Conservation (phyloP, 2,329 filamentous ascomycete genomes). For the Capronia americana region DNA sequence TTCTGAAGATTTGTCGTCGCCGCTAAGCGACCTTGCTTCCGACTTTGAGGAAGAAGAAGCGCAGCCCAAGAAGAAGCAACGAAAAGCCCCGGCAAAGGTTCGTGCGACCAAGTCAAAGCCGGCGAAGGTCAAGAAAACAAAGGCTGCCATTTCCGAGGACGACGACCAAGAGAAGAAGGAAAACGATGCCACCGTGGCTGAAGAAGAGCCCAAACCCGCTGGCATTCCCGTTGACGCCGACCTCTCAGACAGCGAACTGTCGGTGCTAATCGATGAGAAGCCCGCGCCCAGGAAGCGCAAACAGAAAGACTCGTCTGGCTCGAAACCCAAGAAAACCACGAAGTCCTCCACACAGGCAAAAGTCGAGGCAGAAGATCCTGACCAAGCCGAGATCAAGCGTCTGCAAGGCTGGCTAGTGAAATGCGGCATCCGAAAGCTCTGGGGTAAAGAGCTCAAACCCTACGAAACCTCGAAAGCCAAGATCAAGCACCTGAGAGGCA, state of each 20-base stretch:
- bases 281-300: conserved; percentile 64
- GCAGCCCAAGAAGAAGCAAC: conserved; percentile 20
- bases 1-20: conserved; percentile 36
- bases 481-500: conserved; percentile 77
- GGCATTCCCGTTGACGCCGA: conserved; percentile 44
- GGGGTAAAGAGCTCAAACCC: conserved; percentile 81
- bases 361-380: conserved; percentile 60
- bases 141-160: conserved; percentile 30
- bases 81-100: conserved; percentile 15
- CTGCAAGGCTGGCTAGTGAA: conserved; percentile 86
- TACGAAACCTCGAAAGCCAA: conserved; percentile 78
- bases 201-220: conserved; percentile 9
- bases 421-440: conserved; percentile 91
- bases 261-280: conserved; percentile 77
- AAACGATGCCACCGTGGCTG: conserved; percentile 16
- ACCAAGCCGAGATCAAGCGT: conserved; percentile 83
- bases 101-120: conserved; percentile 33
- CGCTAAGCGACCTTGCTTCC: conserved; percentile 27
- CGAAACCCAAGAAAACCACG: conserved; percentile 41
- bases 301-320: conserved; percentile 44
- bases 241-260: conserved; percentile 69
- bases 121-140: conserved; percentile 33
- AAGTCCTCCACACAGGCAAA: conserved; percentile 48
- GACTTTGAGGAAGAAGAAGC: conserved; percentile 15
- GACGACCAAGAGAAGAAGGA: conserved; percentile 23